A percentile compares a stretch with the other conserved stretches of the same genome.
These are phyloP conservation scores for Trichoderma koningiopsis DNA, from an alignment of 2,329 filamentous ascomycete species.

Conservation along the genomic window DNA sequence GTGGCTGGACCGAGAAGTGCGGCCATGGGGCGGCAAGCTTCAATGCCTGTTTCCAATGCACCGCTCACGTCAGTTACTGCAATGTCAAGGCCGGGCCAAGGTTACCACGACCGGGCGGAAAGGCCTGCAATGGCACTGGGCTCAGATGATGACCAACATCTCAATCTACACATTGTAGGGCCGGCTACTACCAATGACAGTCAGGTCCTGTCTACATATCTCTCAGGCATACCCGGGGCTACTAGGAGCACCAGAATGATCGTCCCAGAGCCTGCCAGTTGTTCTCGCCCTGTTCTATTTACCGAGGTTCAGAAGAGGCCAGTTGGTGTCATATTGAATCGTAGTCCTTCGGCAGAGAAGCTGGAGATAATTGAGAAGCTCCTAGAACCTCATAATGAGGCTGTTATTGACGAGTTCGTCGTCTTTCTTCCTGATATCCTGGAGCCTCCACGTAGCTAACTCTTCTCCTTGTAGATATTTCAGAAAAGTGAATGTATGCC, in stretches of 20 bases:
- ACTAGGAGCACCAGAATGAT: slow-evolving; percentile 37
- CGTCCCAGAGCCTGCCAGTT: slow-evolving; percentile 36
- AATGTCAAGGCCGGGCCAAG: not conserved
- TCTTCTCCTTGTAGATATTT: slow-evolving; percentile 49
- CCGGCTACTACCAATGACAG: slow-evolving; percentile 62
- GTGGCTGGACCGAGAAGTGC: not conserved
- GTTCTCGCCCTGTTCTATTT: slow-evolving; percentile 47
- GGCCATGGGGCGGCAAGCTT: not conserved
- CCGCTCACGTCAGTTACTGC: not conserved
- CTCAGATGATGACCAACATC: slow-evolving; percentile 42
- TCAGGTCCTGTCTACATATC: slow-evolving; percentile 61
- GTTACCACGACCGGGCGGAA: slow-evolving; percentile 15
- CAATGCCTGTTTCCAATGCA: slow-evolving; percentile 1
- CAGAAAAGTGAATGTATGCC: slow-evolving; percentile 58
- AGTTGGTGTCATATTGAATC: slow-evolving; percentile 44
- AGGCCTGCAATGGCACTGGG: slow-evolving; percentile 36
- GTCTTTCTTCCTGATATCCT: not conserved
- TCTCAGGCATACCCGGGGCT: slow-evolving; percentile 42
- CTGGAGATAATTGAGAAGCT: slow-evolving; percentile 61
- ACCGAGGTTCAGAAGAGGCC: slow-evolving; percentile 51
- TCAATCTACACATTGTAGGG: slow-evolving; percentile 58
- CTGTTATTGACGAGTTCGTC: slow-evolving; percentile 49
- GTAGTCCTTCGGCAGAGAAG: slow-evolving; percentile 47
- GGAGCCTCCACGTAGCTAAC: slow-evolving; percentile 33
- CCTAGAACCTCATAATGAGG: slow-evolving; percentile 54